Evolutionary conservation across 495 filamentous ascomycete species (phyloP).

Genomic region (Aspergillus heteromorphus): DNA sequence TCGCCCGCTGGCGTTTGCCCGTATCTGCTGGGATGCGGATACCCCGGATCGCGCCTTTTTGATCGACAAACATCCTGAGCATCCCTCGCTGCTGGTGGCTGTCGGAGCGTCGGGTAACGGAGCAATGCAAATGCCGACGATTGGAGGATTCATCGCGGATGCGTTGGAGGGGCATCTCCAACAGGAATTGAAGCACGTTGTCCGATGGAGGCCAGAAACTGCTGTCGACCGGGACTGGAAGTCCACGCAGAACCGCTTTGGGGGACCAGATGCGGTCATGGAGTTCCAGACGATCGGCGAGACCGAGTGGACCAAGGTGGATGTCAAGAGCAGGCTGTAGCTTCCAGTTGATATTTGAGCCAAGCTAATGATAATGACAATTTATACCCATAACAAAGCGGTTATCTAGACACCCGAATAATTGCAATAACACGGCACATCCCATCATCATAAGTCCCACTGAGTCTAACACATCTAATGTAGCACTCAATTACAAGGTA

Average conservation of each 20-base stretch:
- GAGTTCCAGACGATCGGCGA: constrained; percentile 40
- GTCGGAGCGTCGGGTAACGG: constrained; percentile 49
- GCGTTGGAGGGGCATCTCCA: constrained; percentile 39
- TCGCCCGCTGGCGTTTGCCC: constrained; percentile 41
- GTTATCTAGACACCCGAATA: too few species aligned
- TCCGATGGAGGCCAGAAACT: constrained; percentile 49
- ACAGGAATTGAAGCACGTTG: constrained; percentile 30
- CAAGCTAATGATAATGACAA: too few species aligned
- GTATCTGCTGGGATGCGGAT: constrained; percentile 53
- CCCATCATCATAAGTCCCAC: too few species aligned
- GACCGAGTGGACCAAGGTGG: constrained; percentile 31
- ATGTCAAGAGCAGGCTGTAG: background rate
- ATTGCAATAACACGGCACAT: too few species aligned
- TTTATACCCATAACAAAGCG: too few species aligned
- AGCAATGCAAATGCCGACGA: constrained; percentile 46
- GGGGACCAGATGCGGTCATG: constrained; percentile 39
- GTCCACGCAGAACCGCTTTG: constrained; percentile 44
- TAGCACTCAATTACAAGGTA: too few species aligned
- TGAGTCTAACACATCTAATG: too few species aligned
- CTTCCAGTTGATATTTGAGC: background rate
- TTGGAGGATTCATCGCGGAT: constrained; percentile 44
- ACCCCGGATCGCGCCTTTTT: constrained; percentile 48
- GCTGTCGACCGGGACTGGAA: constrained; percentile 44
- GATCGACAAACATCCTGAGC: constrained; percentile 38
- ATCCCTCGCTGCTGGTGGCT: constrained; percentile 39